Base-by-base conservation (phyloP, 371 early-diverging fungal species). In the Mortierella sp. region DNA sequence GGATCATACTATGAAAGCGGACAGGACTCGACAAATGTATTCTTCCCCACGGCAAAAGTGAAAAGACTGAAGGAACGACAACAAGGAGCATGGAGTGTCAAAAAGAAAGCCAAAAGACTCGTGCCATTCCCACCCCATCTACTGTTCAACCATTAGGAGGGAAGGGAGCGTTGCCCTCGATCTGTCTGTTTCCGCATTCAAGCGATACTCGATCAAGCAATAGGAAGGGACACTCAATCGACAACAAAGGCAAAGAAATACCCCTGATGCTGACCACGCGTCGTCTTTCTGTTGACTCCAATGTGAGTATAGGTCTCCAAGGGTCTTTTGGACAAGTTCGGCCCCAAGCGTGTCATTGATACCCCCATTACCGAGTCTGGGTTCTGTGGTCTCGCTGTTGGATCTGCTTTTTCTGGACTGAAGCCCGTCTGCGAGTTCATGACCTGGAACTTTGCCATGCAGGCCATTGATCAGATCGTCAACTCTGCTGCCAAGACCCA, bases 381-480 rank as follows among this genome's bases (percentile, higher is more conserved):
- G 70, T 98, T 99, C 85, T 96, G 99, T 76, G 99, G 99, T 86
- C 86, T 99, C 70, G 99, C 99, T 83, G 95, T 98, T 61, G 99
- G 99, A 74, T 94, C 99, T 48, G 98, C 98, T 41, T 93, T 98
- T 76, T 89, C 93, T 73, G 99, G 99, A 41, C 91, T 99, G 53
- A 96, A 95, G 91, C 99, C 99, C 50, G 93, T 99, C 76, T 98
- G 99, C 91, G 99, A 99, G 88, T 99, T 99, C 91, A 99, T 99
- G 99, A 99, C 99, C 65, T 99, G 96, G 91, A 99, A 99, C 94
- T 99, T 99, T 93, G 95, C 99, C 58, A 96, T 99, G 96, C 99
- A 99, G 93, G 98, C 99, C 58, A 99, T 99, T 85, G 99, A 99
- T 87, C 99, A 99, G 85, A 95, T 99, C 72, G 96, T 99, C 86